A percentile compares a stretch with the other conserved stretches of the same genome.
These are phyloP conservation scores for Vachellia pachyceras DNA, from an alignment of 306 rosid genomes.

Conservation along the genomic window DNA sequence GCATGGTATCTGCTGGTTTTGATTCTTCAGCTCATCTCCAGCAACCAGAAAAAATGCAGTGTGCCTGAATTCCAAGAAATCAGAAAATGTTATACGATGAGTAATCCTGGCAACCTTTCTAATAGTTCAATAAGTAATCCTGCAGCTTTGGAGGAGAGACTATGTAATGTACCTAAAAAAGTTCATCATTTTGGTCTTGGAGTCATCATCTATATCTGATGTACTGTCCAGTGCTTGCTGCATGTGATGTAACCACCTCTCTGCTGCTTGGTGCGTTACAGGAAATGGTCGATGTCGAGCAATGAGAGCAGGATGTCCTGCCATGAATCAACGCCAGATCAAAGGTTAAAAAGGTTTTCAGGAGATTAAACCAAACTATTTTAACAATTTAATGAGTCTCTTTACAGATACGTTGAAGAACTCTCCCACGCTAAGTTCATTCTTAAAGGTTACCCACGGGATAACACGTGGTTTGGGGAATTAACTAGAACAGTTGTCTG, in stretches of 20 bases:
- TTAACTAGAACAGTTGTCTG: not conserved
- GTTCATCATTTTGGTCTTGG: conserved; percentile 67
- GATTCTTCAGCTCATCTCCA: conserved; percentile 72
- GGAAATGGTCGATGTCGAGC: conserved; percentile 85
- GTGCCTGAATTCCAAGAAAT: conserved; percentile 58
- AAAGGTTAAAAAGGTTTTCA: conserved; percentile 1
- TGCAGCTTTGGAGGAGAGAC: conserved; percentile 8
- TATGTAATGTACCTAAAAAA: conserved; percentile 68
- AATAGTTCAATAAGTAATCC: not conserved
- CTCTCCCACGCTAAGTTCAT: conserved; percentile 1
- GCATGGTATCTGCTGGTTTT: conserved; percentile 51
- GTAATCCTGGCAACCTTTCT: not conserved
- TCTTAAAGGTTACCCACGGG: not conserved
- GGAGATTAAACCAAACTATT: not conserved
- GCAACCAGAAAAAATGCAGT: conserved; percentile 92
- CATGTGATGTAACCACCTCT: conserved; percentile 92
- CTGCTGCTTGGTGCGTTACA: conserved; percentile 73
- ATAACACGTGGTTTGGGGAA: not conserved
- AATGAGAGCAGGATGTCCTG: conserved; percentile 95
- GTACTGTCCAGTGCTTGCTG: conserved; percentile 70
- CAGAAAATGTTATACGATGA: not conserved
- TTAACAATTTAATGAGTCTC: not conserved
- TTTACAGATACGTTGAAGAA: conserved; percentile 4
- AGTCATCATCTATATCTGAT: conserved; percentile 67
- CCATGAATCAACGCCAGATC: conserved; percentile 28